Evolutionary conservation across 352 stramenopile genomes (phyloP).

Genomic region (Aphanomyces invadans): DNA sequence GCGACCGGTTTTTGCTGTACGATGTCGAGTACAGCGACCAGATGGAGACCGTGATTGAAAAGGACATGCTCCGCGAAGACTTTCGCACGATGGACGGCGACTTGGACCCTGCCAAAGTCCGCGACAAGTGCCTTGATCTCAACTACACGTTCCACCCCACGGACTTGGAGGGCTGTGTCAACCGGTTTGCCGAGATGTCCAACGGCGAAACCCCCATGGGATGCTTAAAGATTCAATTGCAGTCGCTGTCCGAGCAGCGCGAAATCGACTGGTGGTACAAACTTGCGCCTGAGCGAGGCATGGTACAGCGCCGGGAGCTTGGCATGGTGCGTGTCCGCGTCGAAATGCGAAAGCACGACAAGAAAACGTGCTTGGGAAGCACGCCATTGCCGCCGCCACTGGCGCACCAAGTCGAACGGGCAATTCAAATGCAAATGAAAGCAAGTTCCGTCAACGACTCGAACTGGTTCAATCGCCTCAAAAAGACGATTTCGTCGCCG

Average conservation of each 20-base stretch:
- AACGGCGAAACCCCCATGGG: slow-evolving; percentile 46
- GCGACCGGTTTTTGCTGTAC: slow-evolving; percentile 62
- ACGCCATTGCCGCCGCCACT: slow-evolving; percentile 1
- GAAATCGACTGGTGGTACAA: slow-evolving; percentile 55
- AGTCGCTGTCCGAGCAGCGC: slow-evolving; percentile 51
- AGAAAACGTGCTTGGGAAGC: slow-evolving; percentile 7
- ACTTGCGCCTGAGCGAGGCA: slow-evolving; percentile 52
- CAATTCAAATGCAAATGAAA: not conserved
- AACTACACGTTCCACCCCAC: slow-evolving; percentile 56
- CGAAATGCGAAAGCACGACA: slow-evolving; percentile 11
- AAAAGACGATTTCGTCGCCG: slow-evolving; percentile 8
- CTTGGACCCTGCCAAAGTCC: slow-evolving; percentile 46
- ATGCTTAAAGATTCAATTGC: slow-evolving; percentile 54
- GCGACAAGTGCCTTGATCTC: slow-evolving; percentile 48
- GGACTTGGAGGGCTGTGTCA: slow-evolving; percentile 61
- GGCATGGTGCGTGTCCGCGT: slow-evolving; percentile 46
- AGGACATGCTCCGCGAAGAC: slow-evolving; percentile 50
- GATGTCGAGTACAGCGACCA: slow-evolving; percentile 57
- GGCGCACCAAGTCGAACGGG: not conserved
- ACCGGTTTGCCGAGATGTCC: slow-evolving; percentile 39
- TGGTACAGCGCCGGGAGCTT: slow-evolving; percentile 53
- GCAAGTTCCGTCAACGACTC: not conserved
- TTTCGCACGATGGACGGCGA: slow-evolving; percentile 49
- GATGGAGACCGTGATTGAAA: slow-evolving; percentile 53
- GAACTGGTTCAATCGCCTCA: slow-evolving; percentile 5